Base-by-base conservation (phyloP, 768 basidiomycete species). In the Trametes meyenii region DNA sequence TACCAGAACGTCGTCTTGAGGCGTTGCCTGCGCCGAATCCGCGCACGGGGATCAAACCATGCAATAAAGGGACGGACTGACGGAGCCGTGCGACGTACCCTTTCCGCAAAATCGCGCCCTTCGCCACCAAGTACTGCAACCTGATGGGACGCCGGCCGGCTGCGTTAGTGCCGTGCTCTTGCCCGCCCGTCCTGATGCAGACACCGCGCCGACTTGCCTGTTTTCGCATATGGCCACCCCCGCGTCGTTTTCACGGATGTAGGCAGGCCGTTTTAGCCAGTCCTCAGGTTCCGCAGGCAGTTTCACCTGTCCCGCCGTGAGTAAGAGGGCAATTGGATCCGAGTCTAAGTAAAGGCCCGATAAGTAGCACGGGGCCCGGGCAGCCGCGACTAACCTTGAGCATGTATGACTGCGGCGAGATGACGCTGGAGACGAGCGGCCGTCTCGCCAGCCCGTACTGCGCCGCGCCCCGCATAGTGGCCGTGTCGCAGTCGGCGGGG, bases 211-310 rank as follows among this genome's bases (percentile, higher is more conserved):
- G 50, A 73, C 79, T 65, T 74, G 87, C 88, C 92, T 80, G 73
- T 94, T 94, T 73, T 94, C 92, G 70, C 93, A 95, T 61, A 94
- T 89, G 5, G 85, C 68, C 60, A 87, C 81, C 8, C 85, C 89
- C 3, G 88, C 90, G 69, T 86, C 86, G 75, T 94, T 94, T 58
- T 81, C 81, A 57, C 75, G 84, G 67, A 95, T 89, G 70, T 93
- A 96, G 4, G 87, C 92, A 1, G 93, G 93, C n/a, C 94, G 81
- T 70, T 88, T 90, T 71, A 85, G 75, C 78, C 85, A 88, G 73
- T 96, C 93, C 69, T 94, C 91, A 61, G 81, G 81, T 51, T 94
- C 94, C 35, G 92, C 92, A 44, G 92, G 93, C 26, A 96, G 81
- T 73, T 94, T 94, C 63, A 94, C 92, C 89, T 92, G 61, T 42